Percentiles rank a stretch among this genome's conserved stretches.
phyloP scores from a whole-genome alignment of 163 green algal genomes.

The Scenedesmus sp. region DNA sequence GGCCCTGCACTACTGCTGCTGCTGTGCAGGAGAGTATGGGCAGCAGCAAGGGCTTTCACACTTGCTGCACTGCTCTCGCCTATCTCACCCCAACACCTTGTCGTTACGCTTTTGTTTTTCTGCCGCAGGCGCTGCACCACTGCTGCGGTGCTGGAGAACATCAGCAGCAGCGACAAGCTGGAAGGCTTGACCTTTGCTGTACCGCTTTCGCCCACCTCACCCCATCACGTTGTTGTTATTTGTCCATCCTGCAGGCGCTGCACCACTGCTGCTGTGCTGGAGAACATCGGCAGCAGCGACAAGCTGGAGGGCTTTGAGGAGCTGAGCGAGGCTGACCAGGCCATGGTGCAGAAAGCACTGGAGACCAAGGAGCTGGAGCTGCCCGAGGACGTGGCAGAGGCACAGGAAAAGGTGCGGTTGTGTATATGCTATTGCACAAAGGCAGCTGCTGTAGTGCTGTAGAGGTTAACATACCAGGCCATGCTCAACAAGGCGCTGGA shows the following conservation, averaged over 20 bases:
- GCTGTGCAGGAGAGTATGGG: not conserved
- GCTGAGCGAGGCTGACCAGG: conserved; percentile 31
- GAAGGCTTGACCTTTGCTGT: not conserved
- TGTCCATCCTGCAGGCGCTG: conserved; percentile 16
- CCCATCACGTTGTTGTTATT: not conserved
- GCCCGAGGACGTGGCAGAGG: not conserved
- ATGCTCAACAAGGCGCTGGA: not conserved
- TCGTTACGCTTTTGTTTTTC: not conserved
- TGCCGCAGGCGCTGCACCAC: conserved; percentile 7
- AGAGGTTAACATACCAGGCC: not conserved
- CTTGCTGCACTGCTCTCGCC: not conserved
- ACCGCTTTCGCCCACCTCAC: not conserved
- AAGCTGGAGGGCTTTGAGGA: not conserved
- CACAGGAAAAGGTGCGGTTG: conserved; percentile 25
- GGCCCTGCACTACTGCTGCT: not conserved
- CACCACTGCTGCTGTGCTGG: not conserved
- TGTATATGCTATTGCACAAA: not conserved
- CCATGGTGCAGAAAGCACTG: not conserved
- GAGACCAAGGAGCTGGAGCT: not conserved
- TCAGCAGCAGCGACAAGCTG: not conserved
- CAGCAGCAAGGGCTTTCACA: not conserved
- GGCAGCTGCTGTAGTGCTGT: not conserved
- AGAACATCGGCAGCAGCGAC: conserved; percentile 6
- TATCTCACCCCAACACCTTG: not conserved
- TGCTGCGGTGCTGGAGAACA: not conserved